A percentile compares a stretch with the other conserved stretches of the same genome.
Conservation (phyloP, 2,329 filamentous ascomycete genomes). For the Cercospora sesami region DNA sequence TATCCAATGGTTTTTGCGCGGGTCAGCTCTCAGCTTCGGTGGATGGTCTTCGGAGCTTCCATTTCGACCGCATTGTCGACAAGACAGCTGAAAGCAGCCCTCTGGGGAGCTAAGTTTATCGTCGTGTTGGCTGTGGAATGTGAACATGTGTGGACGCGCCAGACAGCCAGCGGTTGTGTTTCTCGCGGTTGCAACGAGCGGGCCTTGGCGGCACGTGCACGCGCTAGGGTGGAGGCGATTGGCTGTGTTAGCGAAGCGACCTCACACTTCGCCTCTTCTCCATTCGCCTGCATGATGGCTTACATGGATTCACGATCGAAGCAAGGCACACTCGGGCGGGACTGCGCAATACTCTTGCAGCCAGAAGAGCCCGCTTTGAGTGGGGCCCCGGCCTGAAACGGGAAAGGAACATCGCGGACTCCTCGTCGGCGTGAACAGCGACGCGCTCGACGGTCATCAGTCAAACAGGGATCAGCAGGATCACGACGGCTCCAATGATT, state of each 20-base stretch:
- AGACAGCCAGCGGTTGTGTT: conserved; percentile 12
- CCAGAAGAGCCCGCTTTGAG: conserved; percentile 14
- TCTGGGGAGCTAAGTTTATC: conserved; percentile 16
- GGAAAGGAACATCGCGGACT: conserved; percentile 16
- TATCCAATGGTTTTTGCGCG: conserved; percentile 11
- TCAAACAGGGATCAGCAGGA: conserved; percentile 16
- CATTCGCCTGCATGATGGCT: conserved; percentile 31
- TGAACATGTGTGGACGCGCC: conserved; percentile 16
- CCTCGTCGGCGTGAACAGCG: conserved; percentile 22
- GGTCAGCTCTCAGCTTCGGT: conserved; percentile 8
- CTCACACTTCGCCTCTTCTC: conserved; percentile 17
- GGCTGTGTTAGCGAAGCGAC: conserved; percentile 10
- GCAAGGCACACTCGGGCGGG: conserved; percentile 29
- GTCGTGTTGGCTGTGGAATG: conserved; percentile 27
- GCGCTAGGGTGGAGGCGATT: conserved; percentile 12
- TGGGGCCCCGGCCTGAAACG: conserved; percentile 22
- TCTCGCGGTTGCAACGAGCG: background rate
- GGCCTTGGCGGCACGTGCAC: conserved; percentile 14
- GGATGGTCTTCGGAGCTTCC: conserved; percentile 11
- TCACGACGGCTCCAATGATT: conserved; percentile 15
- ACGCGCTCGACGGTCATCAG: conserved; percentile 11
- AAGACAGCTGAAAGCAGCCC: conserved; percentile 1
- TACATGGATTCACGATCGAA: conserved; percentile 33
- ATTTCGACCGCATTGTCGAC: conserved; percentile 8
- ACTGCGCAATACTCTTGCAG: conserved; percentile 25